Base-by-base conservation (phyloP, 1,284 basidiomycete genomes). In the Pterulicium gracile region DNA sequence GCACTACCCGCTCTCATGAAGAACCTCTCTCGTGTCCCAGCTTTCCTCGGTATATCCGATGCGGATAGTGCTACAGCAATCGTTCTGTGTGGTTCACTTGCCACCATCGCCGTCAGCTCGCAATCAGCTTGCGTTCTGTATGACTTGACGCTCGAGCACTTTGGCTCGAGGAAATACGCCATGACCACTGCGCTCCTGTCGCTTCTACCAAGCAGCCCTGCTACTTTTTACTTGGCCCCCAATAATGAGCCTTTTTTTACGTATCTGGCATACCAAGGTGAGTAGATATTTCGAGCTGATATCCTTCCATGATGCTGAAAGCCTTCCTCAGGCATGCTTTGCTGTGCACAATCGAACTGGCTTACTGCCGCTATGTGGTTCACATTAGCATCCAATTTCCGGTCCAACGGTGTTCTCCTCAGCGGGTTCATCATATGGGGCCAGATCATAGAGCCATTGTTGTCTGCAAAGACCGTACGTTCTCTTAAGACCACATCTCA, bases 171-270 rank as follows among this genome's bases (percentile, higher is more conserved):
- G 0, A 58, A 66, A 1, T 63, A 86, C 13, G 82, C 93, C 0
- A 64, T 72, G 21, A 63, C 86, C 2, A 67, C 82, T 0, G 60
- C 80, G 0, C 48, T 82, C 14, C 65, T 97, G 13, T 91, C 88
- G 41, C 67, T 93, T 40, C 56, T 97, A 3, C 77, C 90, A 0
- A 89, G 87, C 27, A 87, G 90, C 24, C 91, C 91, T 0, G 75
- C 78, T 0, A 81, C 84, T 0, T 62, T 90, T 13, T 72, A 77
- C 14, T 70, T 82, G 40, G 80, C 82, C 0, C 75, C 86, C 0
- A 95, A 88, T 56, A 81, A 73, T 39, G 95, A 98, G 58, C 82
- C 91, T 0, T 84, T 91, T 59, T 95, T 87, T 62, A 85, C 93
- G 0, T 74, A 78, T 47, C 63, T 86, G 13, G 82, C 87, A 0